phyloP scores from a whole-genome alignment of 306 rosid species.

The Chamaecrista fasciculata region DNA sequence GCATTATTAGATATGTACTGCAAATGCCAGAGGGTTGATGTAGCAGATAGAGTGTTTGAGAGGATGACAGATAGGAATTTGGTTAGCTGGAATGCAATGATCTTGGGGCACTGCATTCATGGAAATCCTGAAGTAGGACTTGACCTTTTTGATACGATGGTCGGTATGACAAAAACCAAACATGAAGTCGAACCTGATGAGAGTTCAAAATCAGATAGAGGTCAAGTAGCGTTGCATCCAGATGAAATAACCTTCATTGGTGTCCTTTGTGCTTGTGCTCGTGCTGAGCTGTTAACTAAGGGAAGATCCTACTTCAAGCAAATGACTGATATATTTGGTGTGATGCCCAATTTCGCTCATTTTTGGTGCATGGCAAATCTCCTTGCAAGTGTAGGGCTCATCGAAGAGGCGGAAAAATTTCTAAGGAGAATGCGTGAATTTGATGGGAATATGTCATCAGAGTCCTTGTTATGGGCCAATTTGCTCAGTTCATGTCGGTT shows the following conservation, averaged over 20 bases:
- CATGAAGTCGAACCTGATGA: constrained; percentile 22
- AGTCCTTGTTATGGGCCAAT: constrained; percentile 53
- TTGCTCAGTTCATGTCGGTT: constrained; percentile 59
- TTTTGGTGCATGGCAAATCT: constrained; percentile 79
- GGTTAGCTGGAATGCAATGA: constrained; percentile 68
- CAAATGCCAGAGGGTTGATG: constrained; percentile 51
- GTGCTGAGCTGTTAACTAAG: constrained; percentile 48
- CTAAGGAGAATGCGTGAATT: constrained; percentile 42
- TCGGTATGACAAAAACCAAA: constrained; percentile 29
- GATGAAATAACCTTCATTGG: constrained; percentile 72
- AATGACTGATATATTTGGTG: constrained; percentile 44
- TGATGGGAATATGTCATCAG: constrained; percentile 34
- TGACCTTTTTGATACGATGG: constrained; percentile 46
- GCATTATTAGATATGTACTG: constrained; percentile 75
- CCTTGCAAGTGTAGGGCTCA: constrained; percentile 44
- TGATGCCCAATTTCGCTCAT: constrained; percentile 73
- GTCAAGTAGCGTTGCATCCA: constrained; percentile 36
- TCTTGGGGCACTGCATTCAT: constrained; percentile 68
- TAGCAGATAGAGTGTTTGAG: constrained; percentile 44
- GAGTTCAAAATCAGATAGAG: constrained; percentile 16
- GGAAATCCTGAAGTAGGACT: constrained; percentile 68
- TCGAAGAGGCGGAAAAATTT: constrained; percentile 51
- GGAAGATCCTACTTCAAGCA: constrained; percentile 54
- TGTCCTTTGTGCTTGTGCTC: constrained; percentile 73
- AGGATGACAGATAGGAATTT: constrained; percentile 46